Base-by-base conservation (phyloP, 192 early-diverging fungal species). In the Coemansia pectinata region DNA sequence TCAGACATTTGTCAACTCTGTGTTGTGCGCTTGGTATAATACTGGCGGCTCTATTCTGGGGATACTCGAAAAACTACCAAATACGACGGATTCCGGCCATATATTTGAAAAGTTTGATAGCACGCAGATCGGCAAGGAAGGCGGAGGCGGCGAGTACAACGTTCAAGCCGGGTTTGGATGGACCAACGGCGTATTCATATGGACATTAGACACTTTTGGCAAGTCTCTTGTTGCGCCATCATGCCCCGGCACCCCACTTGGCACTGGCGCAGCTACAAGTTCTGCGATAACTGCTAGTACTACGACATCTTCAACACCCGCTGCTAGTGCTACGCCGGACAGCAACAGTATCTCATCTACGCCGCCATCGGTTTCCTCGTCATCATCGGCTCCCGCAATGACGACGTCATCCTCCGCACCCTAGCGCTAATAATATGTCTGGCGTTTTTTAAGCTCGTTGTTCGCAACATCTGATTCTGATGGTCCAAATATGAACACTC, bases 41-140 rank as follows among this genome's bases (percentile, higher is more conserved):
- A 91, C 91, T 10, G 91, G 91, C 29, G 91, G 91, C 10, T 76
- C 70, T 3, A 73, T 90, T 45, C 85, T 85, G 10, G 75, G 68
- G 44, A 44, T 88, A 15, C 65, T 88, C 12, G 63, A 70, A 1
- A 72, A 88, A 47, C 31, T 72, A 19, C 59, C 79, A 1, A 66
- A 68, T 36, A 40, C 57, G 6, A 85, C 55, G 0, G 91, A 91
- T 62, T 67, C 71, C 3, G 91, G 91, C 1, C 87, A 90, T 59
- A 91, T 92, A 76, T 91, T 90, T 84, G 91, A 92, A 81, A 92
- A 92, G 78, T 91, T 85, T 64, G 85, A 86, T 69, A 86, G 84
- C n/a, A 62, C 59, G 23, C n/a, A 39, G 1, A 36, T 89, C 0
- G 87, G 87, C 38, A 53, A 45, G 4, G 63, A 84, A 25, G 91